phyloP scores from a whole-genome alignment of 1,284 basidiomycete species.

The Amylostereum areolatum region DNA sequence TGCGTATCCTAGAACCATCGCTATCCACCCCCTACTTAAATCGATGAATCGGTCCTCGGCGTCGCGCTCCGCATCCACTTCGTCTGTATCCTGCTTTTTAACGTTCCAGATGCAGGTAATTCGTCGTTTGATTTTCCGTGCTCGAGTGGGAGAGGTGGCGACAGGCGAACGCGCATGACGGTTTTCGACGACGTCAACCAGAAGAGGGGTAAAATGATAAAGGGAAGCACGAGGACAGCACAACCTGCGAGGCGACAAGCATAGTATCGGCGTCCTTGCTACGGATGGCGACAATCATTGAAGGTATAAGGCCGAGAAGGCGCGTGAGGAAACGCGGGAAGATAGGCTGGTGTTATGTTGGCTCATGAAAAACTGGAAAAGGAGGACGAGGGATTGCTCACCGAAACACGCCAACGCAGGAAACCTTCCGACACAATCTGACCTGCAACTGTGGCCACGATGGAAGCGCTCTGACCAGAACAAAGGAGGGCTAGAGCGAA shows the following conservation, averaged over 20 bases:
- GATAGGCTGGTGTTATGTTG: slow-evolving; percentile 50
- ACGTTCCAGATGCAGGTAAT: slow-evolving; percentile 10
- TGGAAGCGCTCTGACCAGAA: slow-evolving; percentile 87
- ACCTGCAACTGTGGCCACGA: slow-evolving; percentile 91
- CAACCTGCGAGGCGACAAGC: slow-evolving; percentile 88
- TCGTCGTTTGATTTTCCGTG: background rate
- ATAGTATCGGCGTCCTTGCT: slow-evolving; percentile 73
- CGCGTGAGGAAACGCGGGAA: slow-evolving; percentile 82
- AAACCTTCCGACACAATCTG: slow-evolving; percentile 95
- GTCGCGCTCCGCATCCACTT: background rate
- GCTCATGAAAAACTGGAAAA: background rate
- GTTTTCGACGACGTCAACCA: slow-evolving; percentile 66
- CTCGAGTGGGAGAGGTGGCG: background rate
- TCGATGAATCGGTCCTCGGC: background rate
- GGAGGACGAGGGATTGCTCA: slow-evolving; percentile 29
- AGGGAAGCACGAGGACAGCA: slow-evolving; percentile 88
- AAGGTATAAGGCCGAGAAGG: slow-evolving; percentile 79
- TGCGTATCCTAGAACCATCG: slow-evolving; percentile 47
- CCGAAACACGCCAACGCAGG: slow-evolving; percentile 83
- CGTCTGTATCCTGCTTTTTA: background rate
- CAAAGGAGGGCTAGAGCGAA: slow-evolving; percentile 85
- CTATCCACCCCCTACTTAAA: slow-evolving; percentile 56
- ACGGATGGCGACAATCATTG: slow-evolving; percentile 76
- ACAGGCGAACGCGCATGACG: slow-evolving; percentile 56
- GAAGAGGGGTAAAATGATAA: slow-evolving; percentile 77